phyloP scores from a whole-genome alignment of 495 filamentous ascomycete genomes.

The Xylaria grammica region DNA sequence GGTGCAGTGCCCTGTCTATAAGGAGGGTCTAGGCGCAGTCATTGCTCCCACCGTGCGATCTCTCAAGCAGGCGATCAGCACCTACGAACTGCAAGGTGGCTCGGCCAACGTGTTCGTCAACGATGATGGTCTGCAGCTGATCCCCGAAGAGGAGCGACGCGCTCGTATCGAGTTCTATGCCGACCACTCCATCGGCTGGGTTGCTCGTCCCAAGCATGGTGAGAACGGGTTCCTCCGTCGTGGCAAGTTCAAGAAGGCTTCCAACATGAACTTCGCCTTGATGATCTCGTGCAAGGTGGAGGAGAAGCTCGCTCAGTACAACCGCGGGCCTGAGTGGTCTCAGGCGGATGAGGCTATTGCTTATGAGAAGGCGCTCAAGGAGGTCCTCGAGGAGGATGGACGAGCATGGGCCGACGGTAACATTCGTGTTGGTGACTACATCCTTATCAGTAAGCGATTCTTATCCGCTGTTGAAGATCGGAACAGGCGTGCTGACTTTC shows the following conservation, averaged over 20 bases:
- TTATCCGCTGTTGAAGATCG: not conserved
- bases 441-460: constrained; percentile 57
- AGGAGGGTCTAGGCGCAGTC: constrained; percentile 68
- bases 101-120: constrained; percentile 84
- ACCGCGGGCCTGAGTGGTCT: constrained; percentile 66
- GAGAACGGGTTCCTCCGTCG: constrained; percentile 65
- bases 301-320: constrained; percentile 63
- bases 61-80: constrained; percentile 75
- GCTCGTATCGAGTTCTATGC: constrained; percentile 71
- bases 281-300: constrained; percentile 78
- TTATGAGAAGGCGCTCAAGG: constrained; percentile 69
- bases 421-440: constrained; percentile 80
- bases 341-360: constrained; percentile 72
- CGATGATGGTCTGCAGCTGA: constrained; percentile 77
- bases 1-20: constrained; percentile 76
- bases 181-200: constrained; percentile 82
- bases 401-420: constrained; percentile 82
- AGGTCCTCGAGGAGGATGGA: constrained; percentile 72
- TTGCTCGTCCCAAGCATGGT: constrained; percentile 69
- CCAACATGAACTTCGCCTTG: constrained; percentile 84
- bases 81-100: constrained; percentile 79
- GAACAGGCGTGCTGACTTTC: constrained; percentile 9
- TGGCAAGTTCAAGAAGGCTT: constrained; percentile 77
- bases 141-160: constrained; percentile 67
- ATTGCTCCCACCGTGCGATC: constrained; percentile 72